phyloP scores from a whole-genome alignment of 805 yeast genomes.

The Cyberlindnera meyerae region DNA sequence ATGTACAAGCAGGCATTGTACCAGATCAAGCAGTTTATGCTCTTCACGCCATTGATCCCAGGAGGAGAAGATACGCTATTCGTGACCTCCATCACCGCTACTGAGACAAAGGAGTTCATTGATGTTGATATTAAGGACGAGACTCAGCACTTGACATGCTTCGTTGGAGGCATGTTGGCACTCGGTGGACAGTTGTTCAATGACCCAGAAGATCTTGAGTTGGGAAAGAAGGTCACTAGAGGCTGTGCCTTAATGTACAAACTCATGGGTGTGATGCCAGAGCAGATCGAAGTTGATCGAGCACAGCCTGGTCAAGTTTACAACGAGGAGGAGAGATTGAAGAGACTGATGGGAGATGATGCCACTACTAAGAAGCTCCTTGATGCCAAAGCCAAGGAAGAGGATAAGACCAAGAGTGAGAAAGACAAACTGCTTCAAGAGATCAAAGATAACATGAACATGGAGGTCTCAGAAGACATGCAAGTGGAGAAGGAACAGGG shows the following conservation, averaged over 20 bases:
- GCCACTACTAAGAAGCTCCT: neutral
- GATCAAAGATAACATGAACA: neutral
- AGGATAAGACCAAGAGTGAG: neutral
- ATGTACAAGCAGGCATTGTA: constrained; percentile 34
- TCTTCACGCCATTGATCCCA: constrained; percentile 43
- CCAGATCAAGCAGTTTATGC: constrained; percentile 36
- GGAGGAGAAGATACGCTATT: constrained; percentile 33
- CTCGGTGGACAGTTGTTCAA: constrained; percentile 39
- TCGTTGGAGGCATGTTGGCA: constrained; percentile 50
- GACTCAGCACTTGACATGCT: constrained; percentile 46
- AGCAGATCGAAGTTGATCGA: constrained; percentile 30
- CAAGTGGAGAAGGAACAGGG: neutral
- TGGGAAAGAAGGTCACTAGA: constrained; percentile 40
- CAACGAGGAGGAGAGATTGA: constrained; percentile 15
- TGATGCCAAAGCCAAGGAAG: neutral
- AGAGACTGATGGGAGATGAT: neutral
- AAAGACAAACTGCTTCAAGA: neutral
- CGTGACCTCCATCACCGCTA: constrained; percentile 22
- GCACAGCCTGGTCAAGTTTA: constrained; percentile 17
- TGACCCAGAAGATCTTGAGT: constrained; percentile 31
- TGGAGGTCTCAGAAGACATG: neutral
- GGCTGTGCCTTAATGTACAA: constrained; percentile 46
- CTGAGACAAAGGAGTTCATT: constrained; percentile 18
- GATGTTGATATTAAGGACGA: constrained; percentile 28
- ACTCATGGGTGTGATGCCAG: constrained; percentile 41